A percentile compares a stretch with the other conserved stretches of the same genome.
Conservation (phyloP, 768 basidiomycete genomes). For the Leccinum fibrillosum region DNA sequence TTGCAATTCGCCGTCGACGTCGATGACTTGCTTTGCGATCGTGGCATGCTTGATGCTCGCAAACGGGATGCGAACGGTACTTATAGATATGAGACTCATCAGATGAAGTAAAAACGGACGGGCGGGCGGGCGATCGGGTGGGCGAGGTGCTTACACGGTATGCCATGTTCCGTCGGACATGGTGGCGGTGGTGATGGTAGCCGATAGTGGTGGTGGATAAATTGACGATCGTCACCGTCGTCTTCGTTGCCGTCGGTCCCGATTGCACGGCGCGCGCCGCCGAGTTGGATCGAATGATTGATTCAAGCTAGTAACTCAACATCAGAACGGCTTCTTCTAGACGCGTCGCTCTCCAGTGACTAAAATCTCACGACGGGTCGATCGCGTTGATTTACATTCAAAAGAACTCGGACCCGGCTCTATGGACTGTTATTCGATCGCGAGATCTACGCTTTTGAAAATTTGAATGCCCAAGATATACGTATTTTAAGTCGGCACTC, state of each 20-base stretch:
- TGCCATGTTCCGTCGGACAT: constrained; percentile 45
- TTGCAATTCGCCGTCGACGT: constrained; percentile 85
- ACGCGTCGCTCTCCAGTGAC: not conserved
- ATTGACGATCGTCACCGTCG: not conserved
- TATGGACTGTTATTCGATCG: too few species aligned
- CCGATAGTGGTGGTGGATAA: not conserved
- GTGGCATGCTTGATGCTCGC: constrained; percentile 66
- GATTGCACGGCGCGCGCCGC: not conserved
- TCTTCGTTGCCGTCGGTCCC: not conserved
- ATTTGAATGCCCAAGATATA: too few species aligned
- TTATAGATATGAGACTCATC: constrained; percentile 20
- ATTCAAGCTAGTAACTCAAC: not conserved
- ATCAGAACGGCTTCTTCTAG: not conserved
- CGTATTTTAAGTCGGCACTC: too few species aligned
- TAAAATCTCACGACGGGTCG: too few species aligned
- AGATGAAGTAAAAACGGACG: not conserved
- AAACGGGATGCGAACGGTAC: constrained; percentile 78
- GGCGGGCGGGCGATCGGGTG: not conserved
- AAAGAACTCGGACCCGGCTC: not conserved
- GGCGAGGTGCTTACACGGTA: constrained; percentile 42
- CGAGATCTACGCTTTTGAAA: too few species aligned
- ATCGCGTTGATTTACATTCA: too few species aligned
- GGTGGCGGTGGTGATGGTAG: not conserved
- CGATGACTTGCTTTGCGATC: constrained; percentile 80
- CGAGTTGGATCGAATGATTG: not conserved